Evolutionary conservation across 768 basidiomycete genomes (phyloP), one percentile per base, ranked within the genome.

Genomic region (Leucocoprinus birnbaumii): DNA sequence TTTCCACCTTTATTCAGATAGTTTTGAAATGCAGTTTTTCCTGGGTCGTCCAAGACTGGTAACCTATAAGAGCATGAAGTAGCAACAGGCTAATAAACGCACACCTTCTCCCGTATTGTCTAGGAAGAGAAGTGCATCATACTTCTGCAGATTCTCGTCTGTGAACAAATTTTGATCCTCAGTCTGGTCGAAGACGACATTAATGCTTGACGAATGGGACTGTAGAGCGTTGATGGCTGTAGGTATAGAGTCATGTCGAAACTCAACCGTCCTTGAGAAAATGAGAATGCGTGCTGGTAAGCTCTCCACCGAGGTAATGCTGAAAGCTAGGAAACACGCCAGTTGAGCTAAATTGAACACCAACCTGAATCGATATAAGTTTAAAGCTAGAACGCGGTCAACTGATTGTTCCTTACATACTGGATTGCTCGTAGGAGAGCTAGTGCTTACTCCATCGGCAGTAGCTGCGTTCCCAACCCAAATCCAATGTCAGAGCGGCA

Each of bases 201-300:
- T 71, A 53, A 84, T 78, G 0, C 68, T 62, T n/a, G 70, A 55
- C 2, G 75, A 76, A 21, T 71, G 73, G 1, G 71, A 65, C 53
- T 77, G 76, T 38, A 91, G 67, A 0, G 79, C 79, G 41, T 78
- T 67, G 24, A 87, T 80, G 3, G 88, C 87, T 1, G 82, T 80
- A 0, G 88, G 88, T 53, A 91, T 91, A 2, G 84, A 86, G 57
- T 89, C 88, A 62, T 91, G 89, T 55, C 87, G 73, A 66, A 79
- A 91, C 3, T 76, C 80, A 5, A 68, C 64, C 0, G 86, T 89
- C 2, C 79, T 79, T 19, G 85, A 82, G 59, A 84, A 88, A 16
- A 85, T 78, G 31, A 88, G 72, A 8, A 89, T 62, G n/a, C 71
- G 70, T 6, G 76, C 70, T 5, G 61, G 58, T 26, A 40, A 38